Base-by-base conservation (phyloP, 75 land plant genomes). In the Pseudotsuga menziesii region DNA sequence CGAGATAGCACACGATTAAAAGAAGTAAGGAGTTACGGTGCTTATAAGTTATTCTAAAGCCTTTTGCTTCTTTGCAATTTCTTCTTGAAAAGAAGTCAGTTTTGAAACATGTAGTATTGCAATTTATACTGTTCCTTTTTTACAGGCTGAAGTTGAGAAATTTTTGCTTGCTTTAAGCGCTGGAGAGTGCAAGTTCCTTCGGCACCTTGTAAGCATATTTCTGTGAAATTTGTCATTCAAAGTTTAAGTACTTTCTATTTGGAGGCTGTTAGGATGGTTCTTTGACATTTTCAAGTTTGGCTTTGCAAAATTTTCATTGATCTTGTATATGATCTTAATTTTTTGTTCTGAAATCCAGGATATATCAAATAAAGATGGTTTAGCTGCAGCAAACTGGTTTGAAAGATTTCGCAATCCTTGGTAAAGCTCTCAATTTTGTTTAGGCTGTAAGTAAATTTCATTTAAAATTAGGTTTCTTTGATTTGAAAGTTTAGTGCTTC, bases 1-100 rank as follows among this genome's bases (percentile, higher is more conserved):
- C 85, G 96, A 48, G 94, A 93, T 74, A 91, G 96, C 81, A 81
- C 88, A 82, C 88, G 87, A 64, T 82, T 93, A 64, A 89, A 81
- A 84, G 94, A 89, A 83, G 96, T 91, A 66, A 22, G 72, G 32
- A 19, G 61, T 57, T 27, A 73, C 55, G 7, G 27, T 23, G 27
- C 74, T 48, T 60, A n/a, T n/a, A n/a, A n/a, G n/a, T n/a, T n/a
- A 26, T 75, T 60, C 78, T 19, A 52, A 41, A 58, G 32, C 56
- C 19, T 57, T 71, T 39, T 55, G 16, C 25, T 74, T 78, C 55
- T 25, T 74, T 36, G 41, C 15, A 3, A 61, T 57, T 56, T 60
- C 66, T 54, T 26, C 67, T 57, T 25, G 35, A 58, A 5, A 8
- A 32, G 36, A n/a, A 56, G 22, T 61, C n/a, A 20, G 2, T 55